Base-by-base conservation (phyloP, 2,329 filamentous ascomycete genomes). In the Aspergillus sp. region DNA sequence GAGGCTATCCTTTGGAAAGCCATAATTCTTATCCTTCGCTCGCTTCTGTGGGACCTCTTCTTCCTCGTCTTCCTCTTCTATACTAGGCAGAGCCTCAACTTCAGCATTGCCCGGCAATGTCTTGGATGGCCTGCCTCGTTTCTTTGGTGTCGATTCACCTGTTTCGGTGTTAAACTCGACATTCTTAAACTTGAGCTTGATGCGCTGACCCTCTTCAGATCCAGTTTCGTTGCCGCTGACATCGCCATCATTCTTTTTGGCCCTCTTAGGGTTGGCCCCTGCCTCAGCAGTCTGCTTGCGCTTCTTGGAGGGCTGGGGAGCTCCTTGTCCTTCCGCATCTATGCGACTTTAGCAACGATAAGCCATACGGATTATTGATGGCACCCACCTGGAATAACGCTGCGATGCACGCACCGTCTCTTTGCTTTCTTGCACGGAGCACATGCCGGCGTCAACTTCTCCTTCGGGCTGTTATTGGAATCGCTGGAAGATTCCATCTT, bases 401-500 rank as follows among this genome's bases (percentile, higher is more conserved):
- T 61, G 49, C 66, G 64, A 44, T 73, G 71, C 11, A 27, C 58
- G 61, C 71, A 73, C 36, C 68, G 67, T 60, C 67, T 66, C 65
- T 72, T 73, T 56, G 63, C 65, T 42, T 41, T 62, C 17, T 64
- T 68, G 54, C 71, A 73, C 7, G 54, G 44, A 15, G 21, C 52
- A 53, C 71, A 73, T 6, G 64, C 66, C n/a, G 61, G 32, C 32
- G 32, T 36, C 32, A 36, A 54, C 49, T 60, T 19, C 8, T 51
- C 57, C 51, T 13, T 25, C 39, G 32, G 10, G 32, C 59, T 39
- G 25, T 48, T n/a, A 13, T 27, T 56, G 8, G 54, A 39, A 10
- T 15, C 21, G 5, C 51, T 32, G 21, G 19, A 11, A 44, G 41
- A 13, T 10, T 36, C 32, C 32, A 36, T 36, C 32, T 36, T 36